phyloP scores from a whole-genome alignment of 169 alveolate species.

The Ichthyophthirius multifiliis region DNA sequence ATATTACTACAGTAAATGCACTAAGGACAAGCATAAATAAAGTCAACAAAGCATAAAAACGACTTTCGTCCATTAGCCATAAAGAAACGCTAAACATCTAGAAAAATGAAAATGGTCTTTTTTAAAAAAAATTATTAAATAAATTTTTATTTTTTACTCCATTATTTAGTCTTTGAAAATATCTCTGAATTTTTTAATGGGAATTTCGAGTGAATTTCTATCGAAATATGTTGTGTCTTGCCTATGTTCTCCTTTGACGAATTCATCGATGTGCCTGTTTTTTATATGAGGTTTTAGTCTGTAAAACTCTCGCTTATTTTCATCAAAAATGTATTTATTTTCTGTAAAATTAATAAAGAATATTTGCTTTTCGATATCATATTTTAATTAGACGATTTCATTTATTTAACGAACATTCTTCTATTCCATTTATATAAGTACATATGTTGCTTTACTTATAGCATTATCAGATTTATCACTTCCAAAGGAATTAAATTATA shows the following conservation, averaged over 20 bases:
- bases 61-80: conserved; percentile 97
- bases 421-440: background rate
- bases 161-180: conserved; percentile 36
- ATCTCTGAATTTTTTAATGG: conserved; percentile 35
- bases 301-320: background rate
- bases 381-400: background rate
- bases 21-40: conserved; percentile 86
- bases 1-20: conserved; percentile 60
- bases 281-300: conserved; percentile 21
- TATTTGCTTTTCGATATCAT: background rate
- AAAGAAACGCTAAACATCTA: conserved; percentile 93
- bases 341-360: conserved; percentile 19
- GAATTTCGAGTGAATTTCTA: conserved; percentile 29
- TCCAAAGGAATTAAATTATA: conserved; percentile 17
- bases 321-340: conserved; percentile 21
- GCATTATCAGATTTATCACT: background rate
- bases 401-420: background rate
- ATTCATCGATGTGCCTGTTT: background rate
- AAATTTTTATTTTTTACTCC: background rate
- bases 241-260: background rate
- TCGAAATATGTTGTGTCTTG: background rate
- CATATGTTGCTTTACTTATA: background rate
- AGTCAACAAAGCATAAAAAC: conserved; percentile 92
- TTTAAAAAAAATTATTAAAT: background rate
- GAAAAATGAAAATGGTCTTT: conserved; percentile 95